phyloP scores from a whole-genome alignment of 805 yeast genomes.

The Candida tibetensis region DNA sequence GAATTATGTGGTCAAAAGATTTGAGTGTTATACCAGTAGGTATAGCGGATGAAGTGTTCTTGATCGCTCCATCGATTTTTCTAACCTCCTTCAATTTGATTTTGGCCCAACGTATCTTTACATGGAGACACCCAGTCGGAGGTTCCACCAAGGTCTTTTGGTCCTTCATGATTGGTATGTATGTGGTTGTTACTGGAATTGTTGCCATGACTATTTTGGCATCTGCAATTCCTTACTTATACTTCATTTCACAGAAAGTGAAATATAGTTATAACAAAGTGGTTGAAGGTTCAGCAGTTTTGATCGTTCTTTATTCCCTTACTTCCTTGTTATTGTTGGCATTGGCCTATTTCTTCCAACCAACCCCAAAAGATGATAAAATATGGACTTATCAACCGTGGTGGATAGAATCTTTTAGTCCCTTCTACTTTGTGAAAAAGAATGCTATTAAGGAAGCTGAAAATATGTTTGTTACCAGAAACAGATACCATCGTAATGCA shows the following conservation, averaged over 20 bases:
- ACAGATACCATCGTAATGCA: constrained; percentile 48
- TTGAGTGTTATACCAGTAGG: constrained; percentile 47
- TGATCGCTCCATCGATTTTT: constrained; percentile 56
- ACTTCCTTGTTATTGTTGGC: constrained; percentile 49
- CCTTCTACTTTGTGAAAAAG: constrained; percentile 57
- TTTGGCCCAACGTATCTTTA: constrained; percentile 68
- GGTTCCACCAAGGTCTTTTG: constrained; percentile 55
- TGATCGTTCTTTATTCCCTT: constrained; percentile 46
- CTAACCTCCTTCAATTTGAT: constrained; percentile 59
- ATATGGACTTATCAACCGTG: constrained; percentile 68
- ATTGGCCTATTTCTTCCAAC: constrained; percentile 52
- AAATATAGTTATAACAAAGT: constrained; percentile 48
- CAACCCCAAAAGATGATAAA: constrained; percentile 48
- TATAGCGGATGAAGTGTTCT: constrained; percentile 53
- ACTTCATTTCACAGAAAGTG: constrained; percentile 45
- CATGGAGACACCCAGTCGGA: constrained; percentile 74
- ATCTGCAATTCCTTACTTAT: constrained; percentile 56
- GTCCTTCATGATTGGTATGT: constrained; percentile 47
- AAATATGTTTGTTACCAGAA: constrained; percentile 44
- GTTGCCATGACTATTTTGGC: constrained; percentile 69
- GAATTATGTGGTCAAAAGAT: constrained; percentile 60
- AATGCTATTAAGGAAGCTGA: constrained; percentile 51
- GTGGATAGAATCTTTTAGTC: constrained; percentile 68
- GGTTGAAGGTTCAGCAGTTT: constrained; percentile 29
- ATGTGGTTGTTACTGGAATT: constrained; percentile 53